phyloP scores from a whole-genome alignment of 1,284 basidiomycete species.

The Tylopilus sp. region DNA sequence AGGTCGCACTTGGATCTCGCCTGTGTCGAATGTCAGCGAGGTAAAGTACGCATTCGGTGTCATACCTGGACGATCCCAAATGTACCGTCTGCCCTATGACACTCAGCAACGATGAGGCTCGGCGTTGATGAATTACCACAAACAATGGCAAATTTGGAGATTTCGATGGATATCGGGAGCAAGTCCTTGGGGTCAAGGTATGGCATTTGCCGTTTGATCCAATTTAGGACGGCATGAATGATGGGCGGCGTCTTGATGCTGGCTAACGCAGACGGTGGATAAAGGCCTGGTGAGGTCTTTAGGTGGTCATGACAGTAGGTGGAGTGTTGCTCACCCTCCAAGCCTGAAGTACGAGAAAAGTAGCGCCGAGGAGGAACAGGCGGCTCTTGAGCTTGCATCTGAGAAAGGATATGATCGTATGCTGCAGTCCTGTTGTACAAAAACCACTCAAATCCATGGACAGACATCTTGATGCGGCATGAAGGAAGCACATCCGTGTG shows the following conservation, averaged over 20 bases:
- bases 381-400: conserved; percentile 50
- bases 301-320: conserved; percentile 17
- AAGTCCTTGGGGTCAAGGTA: conserved; percentile 72
- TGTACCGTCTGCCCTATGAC: conserved; percentile 66
- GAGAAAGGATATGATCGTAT: conserved; percentile 78
- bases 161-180: conserved; percentile 73
- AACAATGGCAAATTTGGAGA: conserved; percentile 71
- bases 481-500: conserved; percentile 43
- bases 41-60: conserved; percentile 2
- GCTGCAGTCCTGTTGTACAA: conserved; percentile 84
- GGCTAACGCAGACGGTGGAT: conserved; percentile 32
- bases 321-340: conserved; percentile 22
- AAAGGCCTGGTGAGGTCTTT: conserved; percentile 22
- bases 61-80: conserved; percentile 72
- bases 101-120: conserved; percentile 74
- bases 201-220: conserved; percentile 59
- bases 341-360: conserved; percentile 26
- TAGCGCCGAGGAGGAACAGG: conserved; percentile 26
- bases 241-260: conserved; percentile 42
- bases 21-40: conserved; percentile 36
- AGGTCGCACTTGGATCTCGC: conserved; percentile 74
- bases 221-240: conserved; percentile 43
- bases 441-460: conserved; percentile 87
- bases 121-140: conserved; percentile 83
- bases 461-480: conserved; percentile 72